These are phyloP conservation scores for Epicoccum nigrum DNA, from an alignment of 2,329 filamentous ascomycete genomes.

Conservation along the genomic window DNA sequence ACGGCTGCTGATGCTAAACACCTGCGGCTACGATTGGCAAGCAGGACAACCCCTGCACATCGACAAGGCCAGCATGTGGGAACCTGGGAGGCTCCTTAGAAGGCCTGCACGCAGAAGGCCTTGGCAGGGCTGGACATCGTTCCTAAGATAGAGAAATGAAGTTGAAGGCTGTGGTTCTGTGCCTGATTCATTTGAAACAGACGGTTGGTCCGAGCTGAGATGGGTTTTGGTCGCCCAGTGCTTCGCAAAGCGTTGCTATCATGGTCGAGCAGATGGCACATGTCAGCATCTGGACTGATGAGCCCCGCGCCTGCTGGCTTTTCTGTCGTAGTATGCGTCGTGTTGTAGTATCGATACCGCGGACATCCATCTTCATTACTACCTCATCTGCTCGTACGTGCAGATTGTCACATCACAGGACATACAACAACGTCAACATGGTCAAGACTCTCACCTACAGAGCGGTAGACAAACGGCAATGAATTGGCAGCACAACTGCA, in stretches of 20 bases:
- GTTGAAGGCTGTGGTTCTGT: too few relatives aligned
- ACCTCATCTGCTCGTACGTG: background rate
- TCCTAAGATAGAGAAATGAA: too few relatives aligned
- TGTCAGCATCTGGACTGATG: conserved; percentile 11
- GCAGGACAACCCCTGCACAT: conserved; percentile 3
- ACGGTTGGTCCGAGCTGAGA: background rate
- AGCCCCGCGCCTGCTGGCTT: background rate
- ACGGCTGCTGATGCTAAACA: conserved; percentile 14
- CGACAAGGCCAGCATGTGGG: conserved; percentile 4
- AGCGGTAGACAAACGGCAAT: background rate
- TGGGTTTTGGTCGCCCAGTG: background rate
- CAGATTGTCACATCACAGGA: conserved; percentile 10
- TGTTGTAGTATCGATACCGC: conserved; percentile 1
- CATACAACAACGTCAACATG: background rate
- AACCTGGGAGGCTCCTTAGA: background rate
- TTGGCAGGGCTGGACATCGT: too few relatives aligned
- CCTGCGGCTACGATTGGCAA: conserved; percentile 7
- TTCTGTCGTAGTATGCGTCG: background rate
- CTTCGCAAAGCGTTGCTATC: too few relatives aligned
- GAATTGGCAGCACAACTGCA: conserved; percentile 4
- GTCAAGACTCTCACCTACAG: conserved; percentile 8
- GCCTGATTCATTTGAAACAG: too few relatives aligned
- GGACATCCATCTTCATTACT: background rate
- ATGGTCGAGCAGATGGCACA: background rate
- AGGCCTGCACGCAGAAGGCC: background rate